Evolutionary conservation across 352 stramenopile species (phyloP).

Genomic region (Globisporangium solare): DNA sequence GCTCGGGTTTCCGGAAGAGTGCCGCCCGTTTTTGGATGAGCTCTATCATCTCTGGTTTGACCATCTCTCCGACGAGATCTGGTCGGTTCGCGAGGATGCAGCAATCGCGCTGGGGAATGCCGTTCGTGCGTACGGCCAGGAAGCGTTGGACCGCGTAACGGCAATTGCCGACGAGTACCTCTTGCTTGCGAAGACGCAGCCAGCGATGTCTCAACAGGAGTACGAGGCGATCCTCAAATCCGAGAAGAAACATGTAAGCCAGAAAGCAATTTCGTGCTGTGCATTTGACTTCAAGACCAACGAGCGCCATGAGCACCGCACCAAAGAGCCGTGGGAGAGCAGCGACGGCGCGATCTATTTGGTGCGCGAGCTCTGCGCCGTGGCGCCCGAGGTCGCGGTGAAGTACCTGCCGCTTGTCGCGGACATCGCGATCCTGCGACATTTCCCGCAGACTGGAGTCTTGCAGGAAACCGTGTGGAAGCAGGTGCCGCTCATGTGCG

Average conservation of each 20-base stretch:
- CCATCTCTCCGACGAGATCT: slow-evolving; percentile 96
- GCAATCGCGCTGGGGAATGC: slow-evolving; percentile 93
- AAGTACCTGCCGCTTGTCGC: slow-evolving; percentile 51
- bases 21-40: slow-evolving; percentile 78
- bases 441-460: slow-evolving; percentile 68
- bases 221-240: slow-evolving; percentile 91
- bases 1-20: slow-evolving; percentile 85
- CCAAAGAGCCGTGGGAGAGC: slow-evolving; percentile 92
- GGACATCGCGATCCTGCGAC: slow-evolving; percentile 68
- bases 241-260: slow-evolving; percentile 88
- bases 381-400: slow-evolving; percentile 50
- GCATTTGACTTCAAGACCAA: slow-evolving; percentile 93
- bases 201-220: slow-evolving; percentile 89
- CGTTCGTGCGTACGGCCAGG: slow-evolving; percentile 87
- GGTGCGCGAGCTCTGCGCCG: slow-evolving; percentile 87
- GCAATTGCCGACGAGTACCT: slow-evolving; percentile 69
- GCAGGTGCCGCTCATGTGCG: slow-evolving; percentile 67
- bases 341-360: slow-evolving; percentile 96
- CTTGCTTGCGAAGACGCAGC: slow-evolving; percentile 86
- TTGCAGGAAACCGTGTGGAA: slow-evolving; percentile 86
- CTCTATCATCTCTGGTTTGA: slow-evolving; percentile 91
- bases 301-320: slow-evolving; percentile 79
- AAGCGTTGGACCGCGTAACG: slow-evolving; percentile 75
- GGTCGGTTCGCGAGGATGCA: slow-evolving; percentile 95
- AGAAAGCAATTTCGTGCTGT: slow-evolving; percentile 94